Conservation (phyloP, 345 rosid genomes). For the Lenwebbia sp. region DNA sequence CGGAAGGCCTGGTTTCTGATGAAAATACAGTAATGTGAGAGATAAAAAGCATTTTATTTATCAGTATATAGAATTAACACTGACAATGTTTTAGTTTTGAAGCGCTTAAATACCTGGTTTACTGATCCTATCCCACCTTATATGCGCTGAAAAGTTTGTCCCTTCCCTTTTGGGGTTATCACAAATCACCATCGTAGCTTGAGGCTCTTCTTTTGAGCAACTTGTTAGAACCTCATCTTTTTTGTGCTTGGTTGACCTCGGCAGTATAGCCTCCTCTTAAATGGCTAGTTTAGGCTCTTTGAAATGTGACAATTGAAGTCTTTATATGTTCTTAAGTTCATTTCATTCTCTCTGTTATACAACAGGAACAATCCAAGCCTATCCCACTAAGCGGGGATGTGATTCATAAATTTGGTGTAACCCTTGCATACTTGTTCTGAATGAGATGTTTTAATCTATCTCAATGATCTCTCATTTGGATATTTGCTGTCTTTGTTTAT, state of each 20-base stretch:
- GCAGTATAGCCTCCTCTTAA: background rate
- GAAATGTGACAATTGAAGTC: background rate
- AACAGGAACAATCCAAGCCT: background rate
- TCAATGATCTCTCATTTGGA: background rate
- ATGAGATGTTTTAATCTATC: background rate
- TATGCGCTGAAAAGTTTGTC: background rate
- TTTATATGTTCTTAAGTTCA: background rate
- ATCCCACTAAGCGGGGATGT: background rate
- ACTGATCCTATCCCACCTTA: background rate
- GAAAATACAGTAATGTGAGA: background rate
- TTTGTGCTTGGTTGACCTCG: background rate
- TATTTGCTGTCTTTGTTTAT: constrained; percentile 2
- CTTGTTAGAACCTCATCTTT: background rate
- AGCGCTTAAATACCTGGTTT: background rate
- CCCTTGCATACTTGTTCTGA: background rate
- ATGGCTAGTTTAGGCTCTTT: background rate
- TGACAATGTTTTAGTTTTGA: background rate
- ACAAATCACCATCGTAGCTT: background rate
- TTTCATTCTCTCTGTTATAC: background rate
- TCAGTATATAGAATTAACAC: background rate
- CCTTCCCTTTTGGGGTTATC: background rate
- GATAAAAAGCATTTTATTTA: background rate
- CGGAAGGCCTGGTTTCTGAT: background rate
- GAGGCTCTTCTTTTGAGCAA: background rate
- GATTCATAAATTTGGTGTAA: background rate